Evolutionary conservation across 306 rosid species (phyloP).

Genomic region (Rosa lucieae): DNA sequence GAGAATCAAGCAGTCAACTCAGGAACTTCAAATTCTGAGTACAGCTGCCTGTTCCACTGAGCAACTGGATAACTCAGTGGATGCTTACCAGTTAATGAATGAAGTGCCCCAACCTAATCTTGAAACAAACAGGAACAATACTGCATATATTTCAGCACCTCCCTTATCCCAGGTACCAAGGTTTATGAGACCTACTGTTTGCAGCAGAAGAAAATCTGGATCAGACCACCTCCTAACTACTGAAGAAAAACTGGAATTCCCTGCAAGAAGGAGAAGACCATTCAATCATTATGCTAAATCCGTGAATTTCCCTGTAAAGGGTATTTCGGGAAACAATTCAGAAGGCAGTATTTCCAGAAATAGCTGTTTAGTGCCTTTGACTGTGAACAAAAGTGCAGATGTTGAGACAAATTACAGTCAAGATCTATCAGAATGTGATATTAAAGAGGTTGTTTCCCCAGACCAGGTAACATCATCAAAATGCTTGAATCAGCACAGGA

Average conservation of each 20-base stretch:
- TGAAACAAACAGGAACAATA: slow-evolving; percentile 11
- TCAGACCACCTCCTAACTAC: slow-evolving; percentile 1
- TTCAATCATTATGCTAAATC: slow-evolving; percentile 31
- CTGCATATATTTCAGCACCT: slow-evolving; percentile 9
- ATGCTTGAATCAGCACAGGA: slow-evolving; percentile 11
- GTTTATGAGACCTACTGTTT: slow-evolving; percentile 42
- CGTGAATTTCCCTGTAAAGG: slow-evolving; percentile 34
- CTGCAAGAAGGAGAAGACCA: slow-evolving; percentile 31
- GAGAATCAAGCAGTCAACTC: slow-evolving; percentile 28
- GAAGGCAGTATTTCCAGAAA: slow-evolving; percentile 33
- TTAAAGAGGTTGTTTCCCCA: slow-evolving; percentile 15
- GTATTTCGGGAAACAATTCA: slow-evolving; percentile 26
- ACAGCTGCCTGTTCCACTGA: slow-evolving; percentile 16
- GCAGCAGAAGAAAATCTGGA: slow-evolving; percentile 36
- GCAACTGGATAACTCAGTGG: slow-evolving; percentile 17
- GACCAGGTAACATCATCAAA: slow-evolving; percentile 27
- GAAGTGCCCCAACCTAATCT: slow-evolving; percentile 9
- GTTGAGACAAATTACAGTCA: slow-evolving; percentile 35
- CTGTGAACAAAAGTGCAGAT: slow-evolving; percentile 26
- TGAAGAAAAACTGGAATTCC: slow-evolving; percentile 20
- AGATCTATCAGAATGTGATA: slow-evolving; percentile 30
- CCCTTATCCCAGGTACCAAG: slow-evolving; percentile 28
- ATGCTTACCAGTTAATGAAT: slow-evolving; percentile 15
- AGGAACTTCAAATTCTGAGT: slow-evolving; percentile 27
- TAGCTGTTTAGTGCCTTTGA: slow-evolving; percentile 34